Evolutionary conservation across 805 yeast genomes (phyloP).

Genomic region (Myxozyma kluyveri): DNA sequence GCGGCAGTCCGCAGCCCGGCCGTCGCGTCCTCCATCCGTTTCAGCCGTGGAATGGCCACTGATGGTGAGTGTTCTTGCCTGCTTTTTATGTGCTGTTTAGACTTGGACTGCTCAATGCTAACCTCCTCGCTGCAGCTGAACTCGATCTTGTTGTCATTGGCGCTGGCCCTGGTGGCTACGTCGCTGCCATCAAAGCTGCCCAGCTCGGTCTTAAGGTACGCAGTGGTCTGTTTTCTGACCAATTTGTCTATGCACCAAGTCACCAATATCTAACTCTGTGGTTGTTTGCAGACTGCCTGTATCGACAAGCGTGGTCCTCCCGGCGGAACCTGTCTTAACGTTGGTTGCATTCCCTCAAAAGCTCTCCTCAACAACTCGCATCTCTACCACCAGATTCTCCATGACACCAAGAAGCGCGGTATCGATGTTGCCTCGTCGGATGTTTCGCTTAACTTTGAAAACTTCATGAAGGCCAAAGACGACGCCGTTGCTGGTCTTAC

Average conservation of each 20-base stretch:
- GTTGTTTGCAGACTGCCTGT: slow-evolving; percentile 66
- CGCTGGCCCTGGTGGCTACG: slow-evolving; percentile 99
- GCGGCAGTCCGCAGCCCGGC: slow-evolving; percentile 8
- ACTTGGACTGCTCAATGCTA: neutral
- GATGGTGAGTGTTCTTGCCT: slow-evolving; percentile 14
- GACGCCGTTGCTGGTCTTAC: slow-evolving; percentile 86
- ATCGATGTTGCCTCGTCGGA: slow-evolving; percentile 57
- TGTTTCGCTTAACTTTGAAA: slow-evolving; percentile 68
- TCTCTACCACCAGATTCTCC: slow-evolving; percentile 80
- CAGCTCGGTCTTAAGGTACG: slow-evolving; percentile 73
- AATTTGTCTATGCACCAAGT: neutral
- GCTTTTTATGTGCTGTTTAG: neutral
- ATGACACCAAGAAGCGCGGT: slow-evolving; percentile 84
- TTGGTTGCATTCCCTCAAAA: slow-evolving; percentile 98
- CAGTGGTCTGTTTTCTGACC: neutral
- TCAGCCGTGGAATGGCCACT: slow-evolving; percentile 26
- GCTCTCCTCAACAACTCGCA: slow-evolving; percentile 93
- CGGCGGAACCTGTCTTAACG: slow-evolving; percentile 98
- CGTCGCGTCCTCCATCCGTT: slow-evolving; percentile 5
- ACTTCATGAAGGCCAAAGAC: slow-evolving; percentile 89
- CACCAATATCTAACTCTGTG: neutral
- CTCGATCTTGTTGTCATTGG: slow-evolving; percentile 95
- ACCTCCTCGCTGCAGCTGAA: slow-evolving; percentile 38
- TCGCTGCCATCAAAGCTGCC: slow-evolving; percentile 98
- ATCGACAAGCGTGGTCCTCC: slow-evolving; percentile 92